Evolutionary conservation across 2,329 filamentous ascomycete species (phyloP).

Genomic region (Emmonsiellopsis sp.): DNA sequence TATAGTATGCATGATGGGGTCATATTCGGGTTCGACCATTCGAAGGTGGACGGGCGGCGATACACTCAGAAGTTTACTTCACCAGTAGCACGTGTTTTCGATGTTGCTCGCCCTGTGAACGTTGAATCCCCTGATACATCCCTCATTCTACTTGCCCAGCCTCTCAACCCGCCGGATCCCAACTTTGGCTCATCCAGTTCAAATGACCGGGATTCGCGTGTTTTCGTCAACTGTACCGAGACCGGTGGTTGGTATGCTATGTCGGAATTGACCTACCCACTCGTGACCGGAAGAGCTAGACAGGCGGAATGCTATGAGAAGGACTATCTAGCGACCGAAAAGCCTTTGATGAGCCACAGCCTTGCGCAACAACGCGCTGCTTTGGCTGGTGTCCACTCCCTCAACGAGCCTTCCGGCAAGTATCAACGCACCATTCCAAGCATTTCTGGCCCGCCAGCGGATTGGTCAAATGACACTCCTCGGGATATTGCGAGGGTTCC

Average conservation of each 20-base stretch:
- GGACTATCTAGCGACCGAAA: constrained; percentile 35
- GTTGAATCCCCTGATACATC: constrained; percentile 60
- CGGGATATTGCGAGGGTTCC: constrained; percentile 26
- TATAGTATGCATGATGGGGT: constrained; percentile 79
- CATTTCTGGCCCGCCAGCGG: constrained; percentile 32
- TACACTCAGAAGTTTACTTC: constrained; percentile 63
- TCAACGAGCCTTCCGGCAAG: constrained; percentile 40
- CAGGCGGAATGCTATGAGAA: constrained; percentile 49
- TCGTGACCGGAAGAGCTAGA: constrained; percentile 63
- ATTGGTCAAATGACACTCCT: constrained; percentile 31
- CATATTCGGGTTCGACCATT: constrained; percentile 70
- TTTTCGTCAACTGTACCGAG: constrained; percentile 82
- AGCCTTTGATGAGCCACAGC: constrained; percentile 29
- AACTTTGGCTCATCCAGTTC: constrained; percentile 28
- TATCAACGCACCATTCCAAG: constrained; percentile 33
- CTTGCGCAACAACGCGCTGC: constrained; percentile 48
- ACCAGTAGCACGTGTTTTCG: constrained; percentile 81
- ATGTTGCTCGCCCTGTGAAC: constrained; percentile 67
- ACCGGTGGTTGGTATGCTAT: constrained; percentile 90
- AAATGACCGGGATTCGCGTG: constrained; percentile 51
- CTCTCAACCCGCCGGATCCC: constrained; percentile 51
- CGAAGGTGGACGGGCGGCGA: constrained; percentile 44
- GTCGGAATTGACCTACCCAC: constrained; percentile 76
- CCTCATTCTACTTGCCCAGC: constrained; percentile 79
- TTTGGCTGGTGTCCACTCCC: constrained; percentile 62